Conservation (phyloP, 2,329 filamentous ascomycete genomes). For the Fusarium buharicum region DNA sequence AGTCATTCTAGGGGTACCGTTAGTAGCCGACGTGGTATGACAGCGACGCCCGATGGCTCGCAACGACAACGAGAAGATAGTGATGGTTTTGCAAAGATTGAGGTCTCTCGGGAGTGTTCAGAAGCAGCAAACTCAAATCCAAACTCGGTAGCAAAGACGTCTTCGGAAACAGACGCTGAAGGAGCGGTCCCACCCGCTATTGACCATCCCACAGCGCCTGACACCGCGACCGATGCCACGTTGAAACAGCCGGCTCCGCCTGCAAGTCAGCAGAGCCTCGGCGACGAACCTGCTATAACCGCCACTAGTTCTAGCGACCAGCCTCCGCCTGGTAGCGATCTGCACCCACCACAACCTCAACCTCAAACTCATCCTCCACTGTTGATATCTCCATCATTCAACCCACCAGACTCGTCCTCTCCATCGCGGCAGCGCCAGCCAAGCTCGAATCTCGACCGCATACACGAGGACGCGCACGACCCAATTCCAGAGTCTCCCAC, state of each 20-base stretch:
- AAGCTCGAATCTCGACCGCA: conserved; percentile 44
- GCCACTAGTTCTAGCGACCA: conserved; percentile 42
- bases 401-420: conserved; percentile 32
- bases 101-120: conserved; percentile 19
- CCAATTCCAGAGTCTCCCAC: conserved; percentile 21
- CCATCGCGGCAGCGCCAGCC: conserved; percentile 35
- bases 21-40: conserved; percentile 35
- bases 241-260: conserved; percentile 40
- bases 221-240: conserved; percentile 24
- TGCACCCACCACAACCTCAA: conserved; percentile 38
- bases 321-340: conserved; percentile 38
- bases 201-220: conserved; percentile 24
- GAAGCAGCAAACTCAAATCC: conserved; percentile 25
- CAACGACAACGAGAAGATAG: conserved; percentile 25
- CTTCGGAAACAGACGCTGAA: conserved; percentile 26
- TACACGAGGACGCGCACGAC: conserved; percentile 40
- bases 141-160: conserved; percentile 23
- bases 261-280: conserved; percentile 38
- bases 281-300: conserved; percentile 37
- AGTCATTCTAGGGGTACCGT: conserved; percentile 39
- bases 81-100: conserved; percentile 18
- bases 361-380: conserved; percentile 33
- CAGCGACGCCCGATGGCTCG: conserved; percentile 30
- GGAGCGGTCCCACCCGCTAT: conserved; percentile 38
- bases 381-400: conserved; percentile 35